These are phyloP conservation scores for Cenchrus americanus DNA, from an alignment of 176 grass and related monocot species.

Conservation along the genomic window DNA sequence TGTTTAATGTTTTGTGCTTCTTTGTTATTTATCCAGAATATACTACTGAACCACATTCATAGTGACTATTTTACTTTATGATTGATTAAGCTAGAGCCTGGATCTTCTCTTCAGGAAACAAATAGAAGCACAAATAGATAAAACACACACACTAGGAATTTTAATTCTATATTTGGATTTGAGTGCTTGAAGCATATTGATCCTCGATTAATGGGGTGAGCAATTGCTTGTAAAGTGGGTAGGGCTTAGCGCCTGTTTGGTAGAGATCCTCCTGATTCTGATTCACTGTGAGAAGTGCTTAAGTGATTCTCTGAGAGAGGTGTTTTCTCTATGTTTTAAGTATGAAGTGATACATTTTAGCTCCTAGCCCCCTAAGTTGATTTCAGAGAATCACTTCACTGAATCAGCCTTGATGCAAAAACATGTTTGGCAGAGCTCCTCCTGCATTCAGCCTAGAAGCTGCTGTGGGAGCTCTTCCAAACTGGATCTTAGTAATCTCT, in stretches of 20 bases:
- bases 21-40: slow-evolving; percentile 21
- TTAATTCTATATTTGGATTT: not conserved
- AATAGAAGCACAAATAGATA: slow-evolving; percentile 7
- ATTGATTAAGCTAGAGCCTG: not conserved
- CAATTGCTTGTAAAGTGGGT: not conserved
- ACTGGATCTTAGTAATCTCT: not conserved
- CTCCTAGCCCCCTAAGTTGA: no score
- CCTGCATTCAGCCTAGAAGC: no score
- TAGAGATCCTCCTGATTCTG: no score
- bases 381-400: no score
- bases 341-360: no score
- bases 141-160: not conserved
- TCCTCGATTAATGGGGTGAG: not conserved
- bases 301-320: no score
- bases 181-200: not conserved
- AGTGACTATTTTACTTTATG: not conserved
- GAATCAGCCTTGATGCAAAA: no score
- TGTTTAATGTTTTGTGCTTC: not conserved
- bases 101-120: not conserved
- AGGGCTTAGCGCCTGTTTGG: not conserved
- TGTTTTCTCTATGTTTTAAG: no score
- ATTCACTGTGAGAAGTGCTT: no score
- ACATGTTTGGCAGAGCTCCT: no score
- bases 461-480: no score
- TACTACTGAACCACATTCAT: not conserved